Evolutionary conservation across 2,329 filamentous ascomycete genomes (phyloP), one percentile per base, ranked within the genome.

Genomic region (Onygenales sp.): DNA sequence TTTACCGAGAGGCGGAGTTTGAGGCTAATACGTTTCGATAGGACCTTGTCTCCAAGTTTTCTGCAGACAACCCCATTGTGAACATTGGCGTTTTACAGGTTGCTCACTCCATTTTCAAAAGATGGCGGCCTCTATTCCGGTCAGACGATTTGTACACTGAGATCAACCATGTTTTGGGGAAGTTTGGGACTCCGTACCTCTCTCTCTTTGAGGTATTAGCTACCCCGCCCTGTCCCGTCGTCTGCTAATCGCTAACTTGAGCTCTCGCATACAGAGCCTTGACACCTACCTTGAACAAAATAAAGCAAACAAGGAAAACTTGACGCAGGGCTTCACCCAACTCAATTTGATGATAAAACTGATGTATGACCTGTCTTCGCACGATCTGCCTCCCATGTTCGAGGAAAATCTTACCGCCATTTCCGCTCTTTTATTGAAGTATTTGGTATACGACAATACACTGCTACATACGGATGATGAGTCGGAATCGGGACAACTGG

Each of bases 61-160:
- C 89, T 2, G 78, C 85, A 10, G 84, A 86, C 61, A 87, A 97
- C 67, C 83, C 86, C 55, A 84, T 85, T 59, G 79, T 90, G 68
- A 98, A 97, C 71, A 88, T 91, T 63, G 94, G 93, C 60, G 93
- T 98, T 14, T 77, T 98, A 56, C 90, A 95, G 72, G 93, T 98
- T 44, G 94, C 94, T 61, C 93, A 98, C 73, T 97, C 93, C 48
- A 97, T 98, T 63, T 98, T 97, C 74, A 88, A 87, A 68, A 80
- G 93, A 69, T 98, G 93, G 93, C 82, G 93, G 59, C 94, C 93
- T 7, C 78, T 98, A 42, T 96, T 95, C 74, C 84, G 87, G 57
- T 95, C 91, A 43, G 89, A 98, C 70, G 89, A 87, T 49, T 82
- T 98, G 9, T 98, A 90, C 70, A 87, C 83, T 37, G 93, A 98